Evolutionary conservation across 345 rosid genomes (phyloP).

Genomic region (Citrus sp.): DNA sequence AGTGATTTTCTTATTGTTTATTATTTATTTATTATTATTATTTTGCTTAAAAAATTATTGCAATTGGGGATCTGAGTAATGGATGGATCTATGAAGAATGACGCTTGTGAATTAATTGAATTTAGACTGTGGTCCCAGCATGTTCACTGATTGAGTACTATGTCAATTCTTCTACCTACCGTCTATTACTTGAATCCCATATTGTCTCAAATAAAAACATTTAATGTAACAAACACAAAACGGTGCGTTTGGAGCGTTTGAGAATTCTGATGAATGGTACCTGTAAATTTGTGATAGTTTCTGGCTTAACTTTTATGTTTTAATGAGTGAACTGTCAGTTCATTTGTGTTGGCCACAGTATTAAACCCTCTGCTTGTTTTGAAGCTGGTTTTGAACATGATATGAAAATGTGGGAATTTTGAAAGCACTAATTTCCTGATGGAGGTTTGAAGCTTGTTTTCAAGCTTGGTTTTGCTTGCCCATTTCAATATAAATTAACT

Average conservation of each 20-base stretch:
- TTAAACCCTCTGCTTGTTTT: background rate
- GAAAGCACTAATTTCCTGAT: background rate
- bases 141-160: background rate
- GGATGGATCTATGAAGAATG: background rate
- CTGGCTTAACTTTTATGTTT: background rate
- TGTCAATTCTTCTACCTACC: background rate
- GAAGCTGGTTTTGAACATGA: background rate
- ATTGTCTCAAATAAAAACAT: background rate
- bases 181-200: background rate
- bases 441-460: background rate
- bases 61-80: background rate
- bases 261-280: background rate
- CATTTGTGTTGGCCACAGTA: background rate
- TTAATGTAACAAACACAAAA: background rate
- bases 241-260: background rate
- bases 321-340: background rate
- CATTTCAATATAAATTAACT: background rate
- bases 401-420: background rate
- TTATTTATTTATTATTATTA: background rate
- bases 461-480: background rate
- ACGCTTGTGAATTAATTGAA: background rate
- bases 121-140: background rate
- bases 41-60: background rate
- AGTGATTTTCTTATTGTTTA: background rate
- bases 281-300: background rate